Percentiles rank a stretch among this genome's conserved stretches.
phyloP scores from a whole-genome alignment of 495 filamentous ascomycete genomes.

The Sphaerosporella brunnea region DNA sequence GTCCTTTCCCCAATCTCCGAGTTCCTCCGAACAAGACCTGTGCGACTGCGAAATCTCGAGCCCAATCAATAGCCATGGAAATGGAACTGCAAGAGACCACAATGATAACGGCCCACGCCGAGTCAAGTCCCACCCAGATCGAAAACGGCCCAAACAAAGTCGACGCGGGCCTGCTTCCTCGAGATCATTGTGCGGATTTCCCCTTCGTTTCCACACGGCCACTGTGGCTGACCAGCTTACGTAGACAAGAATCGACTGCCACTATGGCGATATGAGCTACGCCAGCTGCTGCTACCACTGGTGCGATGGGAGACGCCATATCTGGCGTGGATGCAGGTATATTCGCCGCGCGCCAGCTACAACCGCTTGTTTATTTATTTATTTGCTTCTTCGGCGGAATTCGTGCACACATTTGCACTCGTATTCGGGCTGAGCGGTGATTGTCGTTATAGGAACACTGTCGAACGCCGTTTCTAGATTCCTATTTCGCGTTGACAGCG shows the following conservation, averaged over 20 bases:
- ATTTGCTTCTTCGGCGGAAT: no score
- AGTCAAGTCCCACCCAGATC: not conserved
- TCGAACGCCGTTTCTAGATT: constrained; percentile 67
- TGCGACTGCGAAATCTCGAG: no score
- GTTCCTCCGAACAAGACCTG: no score
- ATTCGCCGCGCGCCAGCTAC: no score
- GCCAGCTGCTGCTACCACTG: constrained; percentile 65
- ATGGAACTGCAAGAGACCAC: no score
- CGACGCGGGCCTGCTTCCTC: constrained; percentile 18
- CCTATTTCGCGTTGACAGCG: constrained; percentile 89
- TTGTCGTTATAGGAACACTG: constrained; percentile 28
- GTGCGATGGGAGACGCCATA: constrained; percentile 92
- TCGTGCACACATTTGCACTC: not conserved
- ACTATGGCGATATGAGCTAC: constrained; percentile 70
- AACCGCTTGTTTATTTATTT: no score
- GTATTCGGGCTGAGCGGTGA: not conserved
- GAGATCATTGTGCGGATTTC: constrained; percentile 14
- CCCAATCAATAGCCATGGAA: no score
- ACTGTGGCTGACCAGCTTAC: no score
- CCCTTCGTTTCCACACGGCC: not conserved
- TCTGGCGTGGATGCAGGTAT: constrained; percentile 66
- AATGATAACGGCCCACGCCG: not conserved
- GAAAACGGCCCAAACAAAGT: constrained; percentile 7
- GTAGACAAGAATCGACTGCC: constrained; percentile 70
- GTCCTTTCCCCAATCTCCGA: no score